These are phyloP conservation scores for Solanum gracilifrons DNA, from an alignment of 257 asterid genomes.

Conservation along the genomic window DNA sequence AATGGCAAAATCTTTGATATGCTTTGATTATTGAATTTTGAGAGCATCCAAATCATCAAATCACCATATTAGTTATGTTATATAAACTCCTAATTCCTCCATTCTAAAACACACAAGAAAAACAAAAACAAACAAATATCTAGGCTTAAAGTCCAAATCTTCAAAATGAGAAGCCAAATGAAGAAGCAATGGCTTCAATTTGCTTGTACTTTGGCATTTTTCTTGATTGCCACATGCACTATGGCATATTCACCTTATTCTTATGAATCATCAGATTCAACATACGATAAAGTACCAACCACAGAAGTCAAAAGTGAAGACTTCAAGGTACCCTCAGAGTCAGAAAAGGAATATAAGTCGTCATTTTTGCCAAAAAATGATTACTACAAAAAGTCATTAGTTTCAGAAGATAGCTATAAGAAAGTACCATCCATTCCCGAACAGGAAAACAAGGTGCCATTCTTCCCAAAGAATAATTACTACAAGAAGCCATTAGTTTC, in stretches of 20 bases:
- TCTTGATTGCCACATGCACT: neutral
- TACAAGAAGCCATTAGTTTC: neutral
- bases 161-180: neutral
- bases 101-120: neutral
- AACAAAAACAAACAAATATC: neutral
- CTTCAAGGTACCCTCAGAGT: neutral
- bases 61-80: neutral
- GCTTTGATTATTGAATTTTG: neutral
- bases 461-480: neutral
- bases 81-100: neutral
- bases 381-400: neutral
- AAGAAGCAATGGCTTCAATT: neutral
- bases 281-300: neutral
- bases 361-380: neutral
- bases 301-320: neutral
- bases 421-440: too few species aligned
- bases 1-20: neutral
- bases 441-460: neutral
- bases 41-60: neutral
- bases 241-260: neutral
- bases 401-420: neutral
- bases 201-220: neutral
- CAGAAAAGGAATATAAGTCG: neutral
- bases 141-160: neutral
- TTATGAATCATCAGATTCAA: neutral